A percentile compares a stretch with the other conserved stretches of the same genome.
These are phyloP conservation scores for Lachancea nothofagi DNA, from an alignment of 805 yeast genomes.

Conservation along the genomic window DNA sequence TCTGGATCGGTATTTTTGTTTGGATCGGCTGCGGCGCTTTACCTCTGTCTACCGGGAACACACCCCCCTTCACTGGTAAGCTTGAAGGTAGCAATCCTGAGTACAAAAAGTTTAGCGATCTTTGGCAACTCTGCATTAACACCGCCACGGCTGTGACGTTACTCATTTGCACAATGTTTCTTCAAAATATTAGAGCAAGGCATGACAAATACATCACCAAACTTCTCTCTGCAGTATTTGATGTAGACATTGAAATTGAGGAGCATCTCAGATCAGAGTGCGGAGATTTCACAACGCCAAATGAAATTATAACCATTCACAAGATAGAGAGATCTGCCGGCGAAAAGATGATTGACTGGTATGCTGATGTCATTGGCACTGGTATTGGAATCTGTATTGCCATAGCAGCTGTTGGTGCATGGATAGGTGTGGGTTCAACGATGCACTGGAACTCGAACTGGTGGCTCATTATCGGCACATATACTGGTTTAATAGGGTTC, in stretches of 20 bases:
- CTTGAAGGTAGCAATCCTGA: constrained; percentile 22
- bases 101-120: constrained; percentile 28
- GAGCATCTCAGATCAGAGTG: constrained; percentile 16
- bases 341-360: constrained; percentile 32
- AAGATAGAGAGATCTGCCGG: constrained; percentile 16
- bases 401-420: constrained; percentile 31
- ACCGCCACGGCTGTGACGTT: constrained; percentile 38
- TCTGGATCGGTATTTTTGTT: constrained; percentile 36
- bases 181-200: constrained; percentile 38
- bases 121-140: constrained; percentile 40
- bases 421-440: constrained; percentile 37
- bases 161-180: constrained; percentile 33
- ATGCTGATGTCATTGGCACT: constrained; percentile 41
- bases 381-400: constrained; percentile 38
- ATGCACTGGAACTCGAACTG: constrained; percentile 37
- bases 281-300: constrained; percentile 22
- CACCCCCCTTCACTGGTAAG: constrained; percentile 25
- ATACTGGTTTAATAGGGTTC: constrained; percentile 41
- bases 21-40: constrained; percentile 38
- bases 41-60: constrained; percentile 24
- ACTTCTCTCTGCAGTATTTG: constrained; percentile 18
- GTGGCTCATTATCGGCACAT: constrained; percentile 45
- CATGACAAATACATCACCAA: constrained; percentile 31
- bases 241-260: constrained; percentile 32
- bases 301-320: constrained; percentile 22